phyloP scores from a whole-genome alignment of 176 grass and related monocot genomes.

The Triticum turgidum region DNA sequence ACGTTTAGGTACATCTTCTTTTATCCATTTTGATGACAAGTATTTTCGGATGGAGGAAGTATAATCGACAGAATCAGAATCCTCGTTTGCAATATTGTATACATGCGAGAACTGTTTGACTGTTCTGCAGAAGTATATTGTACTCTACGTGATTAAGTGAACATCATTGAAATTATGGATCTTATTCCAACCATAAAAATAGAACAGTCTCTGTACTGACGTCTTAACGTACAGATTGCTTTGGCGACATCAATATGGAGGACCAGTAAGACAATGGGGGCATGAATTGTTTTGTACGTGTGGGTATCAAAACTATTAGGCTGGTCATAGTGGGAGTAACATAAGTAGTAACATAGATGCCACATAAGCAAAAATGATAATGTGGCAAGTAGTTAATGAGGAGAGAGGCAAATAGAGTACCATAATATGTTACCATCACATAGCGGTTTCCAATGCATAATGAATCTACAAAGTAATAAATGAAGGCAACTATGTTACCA shows the following conservation, averaged over 20 bases:
- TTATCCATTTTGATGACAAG: no score
- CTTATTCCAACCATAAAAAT: neutral
- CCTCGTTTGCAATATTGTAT: neutral
- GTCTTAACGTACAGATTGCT: neutral
- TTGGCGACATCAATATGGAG: neutral
- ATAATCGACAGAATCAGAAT: neutral
- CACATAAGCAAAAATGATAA: no score
- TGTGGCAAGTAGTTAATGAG: no score
- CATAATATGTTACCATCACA: no score
- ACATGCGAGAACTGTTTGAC: neutral
- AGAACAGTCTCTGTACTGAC: neutral
- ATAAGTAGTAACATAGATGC: no score
- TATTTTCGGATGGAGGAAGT: no score
- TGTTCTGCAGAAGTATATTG: neutral
- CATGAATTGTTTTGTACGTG: neutral
- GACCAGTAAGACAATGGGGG: neutral
- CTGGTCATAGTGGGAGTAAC: no score
- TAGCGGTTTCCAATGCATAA: no score
- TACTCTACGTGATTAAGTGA: neutral
- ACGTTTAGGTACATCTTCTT: no score
- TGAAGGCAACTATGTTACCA: no score
- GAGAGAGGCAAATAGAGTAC: no score
- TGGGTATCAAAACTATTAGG: neutral
- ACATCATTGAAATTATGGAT: neutral
- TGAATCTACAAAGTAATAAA: no score